Evolutionary conservation across 1,284 basidiomycete species (phyloP).

Genomic region (Golubevia pallescens): DNA sequence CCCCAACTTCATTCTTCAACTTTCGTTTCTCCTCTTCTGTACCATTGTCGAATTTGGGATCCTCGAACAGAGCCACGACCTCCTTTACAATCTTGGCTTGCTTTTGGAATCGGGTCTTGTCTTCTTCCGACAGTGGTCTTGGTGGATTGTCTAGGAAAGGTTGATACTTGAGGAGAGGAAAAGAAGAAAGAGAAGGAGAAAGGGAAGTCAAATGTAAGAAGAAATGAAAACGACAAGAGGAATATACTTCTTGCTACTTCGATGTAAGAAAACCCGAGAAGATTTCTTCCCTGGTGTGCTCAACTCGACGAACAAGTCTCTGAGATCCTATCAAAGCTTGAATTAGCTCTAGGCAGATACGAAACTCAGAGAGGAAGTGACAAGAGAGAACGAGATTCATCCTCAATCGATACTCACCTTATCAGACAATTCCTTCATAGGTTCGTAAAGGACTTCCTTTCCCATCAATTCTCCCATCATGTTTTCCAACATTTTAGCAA

Average conservation of each 20-base stretch:
- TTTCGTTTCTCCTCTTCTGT: slow-evolving; percentile 29
- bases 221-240: too few relatives aligned
- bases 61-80: slow-evolving; percentile 48
- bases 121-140: slow-evolving; percentile 23
- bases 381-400: too few relatives aligned
- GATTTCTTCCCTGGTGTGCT: too few relatives aligned
- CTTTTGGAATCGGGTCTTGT: slow-evolving; percentile 36
- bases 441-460: slow-evolving; percentile 61
- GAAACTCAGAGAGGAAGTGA: slow-evolving; percentile 4
- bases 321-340: too few relatives aligned
- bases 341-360: background rate
- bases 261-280: too few relatives aligned
- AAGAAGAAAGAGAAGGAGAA: background rate
- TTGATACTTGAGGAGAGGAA: slow-evolving; percentile 17
- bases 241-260: too few relatives aligned
- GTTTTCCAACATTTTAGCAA: slow-evolving; percentile 55
- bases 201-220: too few relatives aligned
- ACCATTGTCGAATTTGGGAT: slow-evolving; percentile 35
- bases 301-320: too few relatives aligned
- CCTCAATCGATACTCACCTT: slow-evolving; percentile 33
- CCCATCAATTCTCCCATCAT: slow-evolving; percentile 64
- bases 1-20: slow-evolving; percentile 27
- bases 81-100: slow-evolving; percentile 40
- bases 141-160: slow-evolving; percentile 36
- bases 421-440: slow-evolving; percentile 53